Percentiles rank a stretch among this genome's conserved stretches.
These are phyloP conservation scores for Amaranthus palmeri DNA, from an alignment of 148 eudicot species.

Conservation along the genomic window DNA sequence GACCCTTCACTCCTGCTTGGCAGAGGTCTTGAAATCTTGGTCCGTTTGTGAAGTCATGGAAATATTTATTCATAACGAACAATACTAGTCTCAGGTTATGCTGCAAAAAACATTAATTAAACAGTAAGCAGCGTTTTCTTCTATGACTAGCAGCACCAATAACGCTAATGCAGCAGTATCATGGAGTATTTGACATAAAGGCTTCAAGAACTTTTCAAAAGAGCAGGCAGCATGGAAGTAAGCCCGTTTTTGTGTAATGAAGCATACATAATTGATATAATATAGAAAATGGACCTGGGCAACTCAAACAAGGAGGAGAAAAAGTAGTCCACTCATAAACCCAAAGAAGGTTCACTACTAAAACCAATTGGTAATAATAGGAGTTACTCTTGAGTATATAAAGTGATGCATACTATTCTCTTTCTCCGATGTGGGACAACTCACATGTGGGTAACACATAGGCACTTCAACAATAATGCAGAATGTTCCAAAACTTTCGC, in stretches of 20 bases:
- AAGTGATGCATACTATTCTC: no score
- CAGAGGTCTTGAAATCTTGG: conserved; percentile 87
- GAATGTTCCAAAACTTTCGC: no score
- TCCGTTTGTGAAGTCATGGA: conserved; percentile 68
- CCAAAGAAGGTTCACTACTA: no score
- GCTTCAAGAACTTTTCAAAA: not conserved
- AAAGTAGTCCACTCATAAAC: no score
- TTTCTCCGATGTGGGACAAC: no score
- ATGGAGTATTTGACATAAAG: not conserved
- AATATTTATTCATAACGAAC: conserved; percentile 85
- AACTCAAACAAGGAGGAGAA: no score
- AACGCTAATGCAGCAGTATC: not conserved
- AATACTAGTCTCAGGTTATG: conserved; percentile 88
- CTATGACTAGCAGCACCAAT: not conserved
- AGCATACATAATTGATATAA: no score
- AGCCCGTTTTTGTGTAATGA: not conserved
- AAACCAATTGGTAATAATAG: no score
- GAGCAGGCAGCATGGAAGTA: not conserved
- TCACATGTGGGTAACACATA: no score
- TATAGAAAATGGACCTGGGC: no score
- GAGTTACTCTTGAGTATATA: no score
- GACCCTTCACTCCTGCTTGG: conserved; percentile 93
- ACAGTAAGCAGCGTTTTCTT: not conserved
- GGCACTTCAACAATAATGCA: no score
- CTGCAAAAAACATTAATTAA: conserved; percentile 42